These are phyloP conservation scores for Gaertneriomyces semiglobifer DNA, from an alignment of 192 early-diverging fungal species.

Conservation along the genomic window DNA sequence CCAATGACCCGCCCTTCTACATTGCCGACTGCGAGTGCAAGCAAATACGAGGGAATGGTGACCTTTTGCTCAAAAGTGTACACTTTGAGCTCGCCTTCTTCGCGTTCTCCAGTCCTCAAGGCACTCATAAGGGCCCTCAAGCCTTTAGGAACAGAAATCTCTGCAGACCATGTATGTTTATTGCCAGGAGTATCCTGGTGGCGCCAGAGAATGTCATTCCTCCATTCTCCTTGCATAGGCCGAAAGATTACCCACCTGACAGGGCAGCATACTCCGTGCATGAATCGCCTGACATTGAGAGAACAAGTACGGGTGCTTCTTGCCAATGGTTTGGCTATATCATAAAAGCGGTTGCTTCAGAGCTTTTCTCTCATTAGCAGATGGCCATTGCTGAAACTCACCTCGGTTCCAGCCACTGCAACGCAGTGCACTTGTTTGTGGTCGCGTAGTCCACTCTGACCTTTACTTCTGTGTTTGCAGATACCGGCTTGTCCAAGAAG, in stretches of 20 bases:
- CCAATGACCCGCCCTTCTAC: constrained; percentile 76
- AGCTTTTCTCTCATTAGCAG: too few relatives aligned
- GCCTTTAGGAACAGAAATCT: constrained; percentile 67
- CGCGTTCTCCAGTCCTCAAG: constrained; percentile 58
- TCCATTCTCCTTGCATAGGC: background rate
- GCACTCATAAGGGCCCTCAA: constrained; percentile 95
- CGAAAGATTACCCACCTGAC: constrained; percentile 54
- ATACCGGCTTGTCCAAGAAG: constrained; percentile 41
- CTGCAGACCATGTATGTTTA: constrained; percentile 83
- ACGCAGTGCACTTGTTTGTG: constrained; percentile 76
- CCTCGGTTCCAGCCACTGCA: constrained; percentile 86
- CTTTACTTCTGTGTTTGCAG: constrained; percentile 40
- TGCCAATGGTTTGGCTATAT: constrained; percentile 85
- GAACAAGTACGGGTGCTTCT: constrained; percentile 91
- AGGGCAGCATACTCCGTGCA: constrained; percentile 85
- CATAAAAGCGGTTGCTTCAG: too few relatives aligned
- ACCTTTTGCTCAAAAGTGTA: constrained; percentile 84
- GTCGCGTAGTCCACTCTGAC: constrained; percentile 75
- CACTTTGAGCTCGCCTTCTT: constrained; percentile 47
- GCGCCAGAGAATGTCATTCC: too few relatives aligned
- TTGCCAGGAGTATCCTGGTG: constrained; percentile 49
- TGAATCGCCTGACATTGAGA: constrained; percentile 96
- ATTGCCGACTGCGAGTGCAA: constrained; percentile 93
- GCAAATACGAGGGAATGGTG: constrained; percentile 90
- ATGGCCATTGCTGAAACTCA: constrained; percentile 8